These are phyloP conservation scores for Cadophora luteo-olivacea DNA, from an alignment of 2,329 filamentous ascomycete species.

Conservation along the genomic window DNA sequence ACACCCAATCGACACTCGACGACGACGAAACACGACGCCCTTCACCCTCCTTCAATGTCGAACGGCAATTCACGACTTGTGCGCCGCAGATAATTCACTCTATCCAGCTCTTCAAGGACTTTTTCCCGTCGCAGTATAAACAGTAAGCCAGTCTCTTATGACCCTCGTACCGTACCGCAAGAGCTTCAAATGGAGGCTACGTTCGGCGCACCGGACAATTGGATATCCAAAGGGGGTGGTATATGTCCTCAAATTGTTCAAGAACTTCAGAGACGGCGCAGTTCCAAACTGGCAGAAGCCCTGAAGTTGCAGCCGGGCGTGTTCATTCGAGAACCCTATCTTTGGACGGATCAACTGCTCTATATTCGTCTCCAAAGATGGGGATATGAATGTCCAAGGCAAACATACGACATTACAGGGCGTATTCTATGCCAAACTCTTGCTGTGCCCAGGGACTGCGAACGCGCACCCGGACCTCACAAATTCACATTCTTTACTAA, in stretches of 20 bases:
- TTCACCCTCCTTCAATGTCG: constrained; percentile 6
- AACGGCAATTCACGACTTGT: background rate
- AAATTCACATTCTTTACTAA: constrained; percentile 43
- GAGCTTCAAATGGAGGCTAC: constrained; percentile 9
- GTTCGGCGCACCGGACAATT: constrained; percentile 2
- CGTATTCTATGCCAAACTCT: constrained; percentile 35
- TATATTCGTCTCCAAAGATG: constrained; percentile 25
- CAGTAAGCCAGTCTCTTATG: constrained; percentile 19
- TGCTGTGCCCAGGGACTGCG: constrained; percentile 31
- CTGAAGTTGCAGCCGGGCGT: background rate
- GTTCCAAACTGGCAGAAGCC: background rate
- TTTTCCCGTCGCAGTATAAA: background rate
- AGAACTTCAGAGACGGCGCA: constrained; percentile 13
- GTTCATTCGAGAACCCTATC: background rate
- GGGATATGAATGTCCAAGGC: constrained; percentile 7
- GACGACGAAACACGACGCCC: background rate
- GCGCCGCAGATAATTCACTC: background rate
- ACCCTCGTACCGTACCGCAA: constrained; percentile 7
- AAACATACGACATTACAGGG: constrained; percentile 29
- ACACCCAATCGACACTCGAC: background rate
- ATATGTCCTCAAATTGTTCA: constrained; percentile 7
- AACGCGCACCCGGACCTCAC: constrained; percentile 28
- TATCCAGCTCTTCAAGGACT: background rate
- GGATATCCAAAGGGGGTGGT: background rate
- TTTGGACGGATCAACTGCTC: constrained; percentile 29